These are phyloP conservation scores for Aphanomyces invadans DNA, from an alignment of 352 stramenopile species.

Conservation along the genomic window DNA sequence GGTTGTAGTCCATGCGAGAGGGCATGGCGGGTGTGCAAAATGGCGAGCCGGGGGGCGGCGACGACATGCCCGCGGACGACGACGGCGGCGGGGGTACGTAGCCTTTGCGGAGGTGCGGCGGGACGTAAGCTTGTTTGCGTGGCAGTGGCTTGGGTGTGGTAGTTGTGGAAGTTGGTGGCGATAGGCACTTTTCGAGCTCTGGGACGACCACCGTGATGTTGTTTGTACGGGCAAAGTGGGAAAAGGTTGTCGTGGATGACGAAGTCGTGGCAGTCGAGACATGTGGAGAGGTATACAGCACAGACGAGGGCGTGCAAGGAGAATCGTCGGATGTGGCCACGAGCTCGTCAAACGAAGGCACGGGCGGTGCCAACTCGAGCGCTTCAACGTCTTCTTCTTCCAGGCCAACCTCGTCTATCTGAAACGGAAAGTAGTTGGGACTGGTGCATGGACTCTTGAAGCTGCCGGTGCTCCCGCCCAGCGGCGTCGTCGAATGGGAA, in stretches of 20 bases:
- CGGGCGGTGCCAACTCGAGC: background rate
- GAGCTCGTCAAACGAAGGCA: background rate
- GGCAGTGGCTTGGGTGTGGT: background rate
- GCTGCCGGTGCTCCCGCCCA: background rate
- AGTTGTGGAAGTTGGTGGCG: slow-evolving; percentile 2
- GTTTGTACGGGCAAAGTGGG: too few species aligned
- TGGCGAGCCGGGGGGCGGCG: too few species aligned
- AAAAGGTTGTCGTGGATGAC: too few species aligned
- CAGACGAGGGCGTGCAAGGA: too few species aligned
- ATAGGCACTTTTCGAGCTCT: slow-evolving; percentile 8
- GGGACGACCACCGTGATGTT: background rate
- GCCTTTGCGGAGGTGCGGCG: slow-evolving; percentile 13
- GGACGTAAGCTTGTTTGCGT: slow-evolving; percentile 16
- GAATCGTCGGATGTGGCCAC: background rate
- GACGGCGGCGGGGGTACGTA: background rate
- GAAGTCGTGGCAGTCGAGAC: too few species aligned
- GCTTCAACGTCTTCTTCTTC: slow-evolving; percentile 1
- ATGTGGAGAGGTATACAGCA: too few species aligned
- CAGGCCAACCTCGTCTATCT: slow-evolving; percentile 11
- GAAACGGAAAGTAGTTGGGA: slow-evolving; percentile 14
- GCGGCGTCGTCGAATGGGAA: background rate
- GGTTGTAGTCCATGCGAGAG: slow-evolving; percentile 5
- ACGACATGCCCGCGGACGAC: too few species aligned
- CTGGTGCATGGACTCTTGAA: slow-evolving; percentile 16
- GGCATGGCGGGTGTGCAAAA: too few species aligned